phyloP scores from a whole-genome alignment of 495 filamentous ascomycete genomes.

The Lindgomyces ingoldianus region DNA sequence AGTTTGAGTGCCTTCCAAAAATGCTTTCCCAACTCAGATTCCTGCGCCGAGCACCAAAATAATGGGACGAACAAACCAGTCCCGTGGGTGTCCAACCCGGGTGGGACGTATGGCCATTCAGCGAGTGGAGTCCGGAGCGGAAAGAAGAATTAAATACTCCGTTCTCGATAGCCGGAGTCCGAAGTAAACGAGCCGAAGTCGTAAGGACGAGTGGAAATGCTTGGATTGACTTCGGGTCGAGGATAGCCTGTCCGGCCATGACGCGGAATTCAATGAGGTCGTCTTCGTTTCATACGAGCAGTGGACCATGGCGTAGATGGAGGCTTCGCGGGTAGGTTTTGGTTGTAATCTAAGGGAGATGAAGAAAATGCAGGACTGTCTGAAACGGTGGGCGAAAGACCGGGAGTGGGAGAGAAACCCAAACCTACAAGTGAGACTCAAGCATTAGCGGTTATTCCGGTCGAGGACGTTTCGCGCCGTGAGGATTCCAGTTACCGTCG shows the following conservation, averaged over 20 bases:
- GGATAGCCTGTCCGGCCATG: neutral
- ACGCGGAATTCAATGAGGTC: neutral
- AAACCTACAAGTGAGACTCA: neutral
- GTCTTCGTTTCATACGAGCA: neutral
- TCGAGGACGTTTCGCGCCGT: constrained; percentile 66
- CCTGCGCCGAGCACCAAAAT: neutral
- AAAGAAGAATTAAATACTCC: too few species aligned
- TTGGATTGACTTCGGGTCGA: neutral
- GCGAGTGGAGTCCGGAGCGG: neutral
- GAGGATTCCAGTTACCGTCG: constrained; percentile 74
- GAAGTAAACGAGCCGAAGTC: neutral
- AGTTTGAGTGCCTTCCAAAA: neutral
- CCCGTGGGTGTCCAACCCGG: neutral
- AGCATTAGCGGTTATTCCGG: constrained; percentile 24
- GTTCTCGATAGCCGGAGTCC: too few species aligned
- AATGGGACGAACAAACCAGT: neutral
- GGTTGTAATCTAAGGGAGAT: too few species aligned
- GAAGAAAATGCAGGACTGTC: too few species aligned
- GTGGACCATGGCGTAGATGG: neutral
- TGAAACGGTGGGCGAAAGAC: too few species aligned
- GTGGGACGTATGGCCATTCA: neutral
- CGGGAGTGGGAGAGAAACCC: neutral
- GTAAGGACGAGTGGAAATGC: neutral
- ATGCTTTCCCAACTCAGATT: neutral
- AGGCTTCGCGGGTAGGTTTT: too few species aligned